Evolutionary conservation across 1,139 yeast genomes (phyloP).

Genomic region (Hemisphaericaspora xylofermentans): DNA sequence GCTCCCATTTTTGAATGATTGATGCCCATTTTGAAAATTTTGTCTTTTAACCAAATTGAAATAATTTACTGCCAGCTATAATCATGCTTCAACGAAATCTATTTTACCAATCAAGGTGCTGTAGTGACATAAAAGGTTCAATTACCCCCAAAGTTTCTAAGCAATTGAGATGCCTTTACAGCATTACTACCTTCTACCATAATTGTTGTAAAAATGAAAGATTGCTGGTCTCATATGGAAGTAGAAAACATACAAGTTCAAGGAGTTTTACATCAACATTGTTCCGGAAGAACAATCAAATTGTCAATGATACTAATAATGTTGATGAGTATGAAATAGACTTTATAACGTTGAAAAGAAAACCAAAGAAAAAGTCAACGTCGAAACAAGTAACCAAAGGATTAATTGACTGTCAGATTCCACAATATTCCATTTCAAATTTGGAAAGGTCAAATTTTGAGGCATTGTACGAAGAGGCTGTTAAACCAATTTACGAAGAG

Average conservation of each 20-base stretch:
- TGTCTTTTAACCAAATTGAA: no score
- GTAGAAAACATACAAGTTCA: not conserved
- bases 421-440: conserved; percentile 1
- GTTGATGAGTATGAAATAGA: conserved; percentile 38
- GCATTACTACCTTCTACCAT: not conserved
- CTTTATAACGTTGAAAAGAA: conserved; percentile 32
- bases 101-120: not conserved
- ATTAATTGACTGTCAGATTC: not conserved
- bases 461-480: not conserved
- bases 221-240: not conserved
- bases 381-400: not conserved
- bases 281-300: not conserved
- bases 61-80: not conserved
- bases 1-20: no score
- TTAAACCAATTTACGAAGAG: not conserved
- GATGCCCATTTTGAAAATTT: no score
- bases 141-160: not conserved
- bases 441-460: not conserved
- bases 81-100: not conserved
- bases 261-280: not conserved
- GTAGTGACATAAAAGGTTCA: not conserved
- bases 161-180: not conserved
- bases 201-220: no score
- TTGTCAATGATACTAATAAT: no score
- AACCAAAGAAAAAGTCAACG: conserved; percentile 15